Percentiles rank a stretch among this genome's conserved stretches.
These are phyloP conservation scores for Crataegus laevigata DNA, from an alignment of 306 rosid genomes.

Conservation along the genomic window DNA sequence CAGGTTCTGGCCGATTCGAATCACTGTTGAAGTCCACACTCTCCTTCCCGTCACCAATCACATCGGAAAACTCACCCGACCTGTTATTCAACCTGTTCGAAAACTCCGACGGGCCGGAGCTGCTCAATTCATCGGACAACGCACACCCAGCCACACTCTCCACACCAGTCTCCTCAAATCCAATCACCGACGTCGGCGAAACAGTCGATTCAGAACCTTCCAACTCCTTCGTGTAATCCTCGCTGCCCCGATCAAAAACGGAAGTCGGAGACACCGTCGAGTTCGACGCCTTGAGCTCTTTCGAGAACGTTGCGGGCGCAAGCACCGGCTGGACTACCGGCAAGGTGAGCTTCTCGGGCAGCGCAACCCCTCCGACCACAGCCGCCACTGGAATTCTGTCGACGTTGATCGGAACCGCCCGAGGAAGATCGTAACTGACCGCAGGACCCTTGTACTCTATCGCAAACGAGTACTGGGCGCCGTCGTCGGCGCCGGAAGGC, in stretches of 20 bases:
- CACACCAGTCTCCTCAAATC: slow-evolving; percentile 50
- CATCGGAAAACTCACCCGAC: slow-evolving; percentile 67
- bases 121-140: slow-evolving; percentile 64
- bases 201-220: slow-evolving; percentile 47
- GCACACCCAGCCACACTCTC: slow-evolving; percentile 28
- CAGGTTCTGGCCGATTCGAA: slow-evolving; percentile 35
- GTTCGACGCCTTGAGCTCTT: slow-evolving; percentile 45
- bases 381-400: slow-evolving; percentile 61
- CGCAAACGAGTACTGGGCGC: slow-evolving; percentile 54
- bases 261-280: slow-evolving; percentile 74
- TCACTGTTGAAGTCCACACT: slow-evolving; percentile 55
- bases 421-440: slow-evolving; percentile 59
- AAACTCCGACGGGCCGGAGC: slow-evolving; percentile 82
- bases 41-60: slow-evolving; percentile 47
- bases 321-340: slow-evolving; percentile 86
- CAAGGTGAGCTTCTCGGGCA: slow-evolving; percentile 40
- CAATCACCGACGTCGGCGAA: slow-evolving; percentile 75
- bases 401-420: slow-evolving; percentile 63
- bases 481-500: slow-evolving; percentile 41
- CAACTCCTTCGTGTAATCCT: slow-evolving; percentile 34
- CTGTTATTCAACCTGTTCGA: slow-evolving; percentile 38
- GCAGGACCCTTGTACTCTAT: slow-evolving; percentile 73
- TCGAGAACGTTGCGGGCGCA: slow-evolving; percentile 48
- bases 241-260: slow-evolving; percentile 47
- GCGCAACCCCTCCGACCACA: slow-evolving; percentile 40